phyloP scores from a whole-genome alignment of 169 alveolate genomes.

The Pseudocohnilembus persalinus region DNA sequence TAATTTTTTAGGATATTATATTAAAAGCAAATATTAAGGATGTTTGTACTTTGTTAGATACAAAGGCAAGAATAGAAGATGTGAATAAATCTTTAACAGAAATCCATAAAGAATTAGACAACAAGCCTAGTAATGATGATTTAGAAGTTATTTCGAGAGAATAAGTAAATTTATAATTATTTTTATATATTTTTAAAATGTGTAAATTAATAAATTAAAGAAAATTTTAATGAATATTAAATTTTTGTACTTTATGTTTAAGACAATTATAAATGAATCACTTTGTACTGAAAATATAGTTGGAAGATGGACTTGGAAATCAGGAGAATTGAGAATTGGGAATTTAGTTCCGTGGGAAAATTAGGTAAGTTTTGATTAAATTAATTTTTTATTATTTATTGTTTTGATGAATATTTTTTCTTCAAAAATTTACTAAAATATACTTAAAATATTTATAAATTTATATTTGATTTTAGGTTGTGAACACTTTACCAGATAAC shows the following conservation, averaged over 20 bases:
- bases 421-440: too few species aligned
- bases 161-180: too few species aligned
- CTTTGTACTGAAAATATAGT: slow-evolving; percentile 80
- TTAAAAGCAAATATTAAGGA: slow-evolving; percentile 21
- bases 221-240: too few species aligned
- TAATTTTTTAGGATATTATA: slow-evolving; percentile 2
- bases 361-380: slow-evolving; percentile 34
- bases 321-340: slow-evolving; percentile 71
- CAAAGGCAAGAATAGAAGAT: slow-evolving; percentile 46
- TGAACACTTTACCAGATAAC: slow-evolving; percentile 85
- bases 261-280: slow-evolving; percentile 70
- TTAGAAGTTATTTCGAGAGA: slow-evolving; percentile 57
- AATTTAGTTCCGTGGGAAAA: slow-evolving; percentile 84
- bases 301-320: slow-evolving; percentile 88
- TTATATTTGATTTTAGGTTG: not conserved
- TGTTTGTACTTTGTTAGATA: slow-evolving; percentile 13
- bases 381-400: too few species aligned
- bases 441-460: too few species aligned
- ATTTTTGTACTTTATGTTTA: too few species aligned
- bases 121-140: slow-evolving; percentile 36
- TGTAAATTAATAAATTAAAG: too few species aligned
- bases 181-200: too few species aligned
- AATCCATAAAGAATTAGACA: slow-evolving; percentile 17
- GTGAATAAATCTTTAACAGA: slow-evolving; percentile 35
- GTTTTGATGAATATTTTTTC: too few species aligned